phyloP scores from a whole-genome alignment of 176 grass and related monocot species.

The Thalia dealbata region DNA sequence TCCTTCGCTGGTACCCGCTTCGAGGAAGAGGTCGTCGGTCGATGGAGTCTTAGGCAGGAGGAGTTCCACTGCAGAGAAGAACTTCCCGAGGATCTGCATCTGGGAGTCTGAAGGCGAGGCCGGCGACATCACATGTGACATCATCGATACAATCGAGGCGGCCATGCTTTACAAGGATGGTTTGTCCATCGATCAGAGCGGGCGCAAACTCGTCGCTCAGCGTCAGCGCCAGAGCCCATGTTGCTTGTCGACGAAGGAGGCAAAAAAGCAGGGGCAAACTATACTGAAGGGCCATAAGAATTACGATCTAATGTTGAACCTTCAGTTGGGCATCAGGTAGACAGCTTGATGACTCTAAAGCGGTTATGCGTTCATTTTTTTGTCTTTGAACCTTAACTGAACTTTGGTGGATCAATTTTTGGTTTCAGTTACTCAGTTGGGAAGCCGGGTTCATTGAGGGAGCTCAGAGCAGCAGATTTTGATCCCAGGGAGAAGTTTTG shows the following conservation, averaged over 20 bases:
- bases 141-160: constrained; percentile 67
- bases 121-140: constrained; percentile 96
- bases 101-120: constrained; percentile 96
- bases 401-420: background rate
- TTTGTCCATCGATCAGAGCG: constrained; percentile 22
- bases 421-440: constrained; percentile 58
- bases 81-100: constrained; percentile 86
- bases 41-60: constrained; percentile 31
- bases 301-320: constrained; percentile 88
- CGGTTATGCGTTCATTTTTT: background rate
- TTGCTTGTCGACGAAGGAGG: constrained; percentile 32
- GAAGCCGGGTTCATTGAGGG: constrained; percentile 52
- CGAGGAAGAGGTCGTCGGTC: constrained; percentile 69
- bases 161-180: constrained; percentile 75
- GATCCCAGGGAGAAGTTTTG: constrained; percentile 72
- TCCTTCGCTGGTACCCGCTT: constrained; percentile 2
- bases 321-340: constrained; percentile 88
- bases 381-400: background rate
- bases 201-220: background rate
- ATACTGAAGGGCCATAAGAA: constrained; percentile 96
- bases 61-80: constrained; percentile 24
- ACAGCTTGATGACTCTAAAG: background rate
- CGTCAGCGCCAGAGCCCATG: constrained; percentile 22
- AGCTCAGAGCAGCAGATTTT: constrained; percentile 45
- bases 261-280: constrained; percentile 74